Evolutionary conservation across 345 rosid species (phyloP).

Genomic region (Ceriops decandra): DNA sequence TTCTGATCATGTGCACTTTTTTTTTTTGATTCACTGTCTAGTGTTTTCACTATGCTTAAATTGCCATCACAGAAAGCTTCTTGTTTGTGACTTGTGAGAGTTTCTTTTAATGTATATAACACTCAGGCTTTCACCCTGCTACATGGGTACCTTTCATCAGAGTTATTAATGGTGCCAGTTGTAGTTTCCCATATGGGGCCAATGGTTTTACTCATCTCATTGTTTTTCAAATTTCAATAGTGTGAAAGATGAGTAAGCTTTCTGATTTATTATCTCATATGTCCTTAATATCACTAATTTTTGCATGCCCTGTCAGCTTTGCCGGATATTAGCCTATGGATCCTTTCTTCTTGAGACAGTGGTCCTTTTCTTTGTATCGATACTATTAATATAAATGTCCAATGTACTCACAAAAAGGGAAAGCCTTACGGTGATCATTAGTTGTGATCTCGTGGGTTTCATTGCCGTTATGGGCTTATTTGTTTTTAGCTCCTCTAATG

Average conservation of each 20-base stretch:
- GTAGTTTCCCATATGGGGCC: background rate
- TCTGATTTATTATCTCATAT: constrained; percentile 7
- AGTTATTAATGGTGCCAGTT: constrained; percentile 26
- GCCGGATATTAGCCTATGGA: constrained; percentile 1
- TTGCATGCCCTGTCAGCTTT: background rate
- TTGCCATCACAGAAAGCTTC: constrained; percentile 12
- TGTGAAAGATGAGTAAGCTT: constrained; percentile 3
- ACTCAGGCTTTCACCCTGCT: constrained; percentile 23
- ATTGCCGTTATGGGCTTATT: background rate
- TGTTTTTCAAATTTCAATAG: background rate
- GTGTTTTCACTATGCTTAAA: background rate
- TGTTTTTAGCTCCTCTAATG: constrained; percentile 1
- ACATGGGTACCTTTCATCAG: constrained; percentile 25
- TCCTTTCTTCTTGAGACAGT: background rate
- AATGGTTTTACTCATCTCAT: constrained; percentile 3
- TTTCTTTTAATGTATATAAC: constrained; percentile 19
- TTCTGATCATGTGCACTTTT: background rate
- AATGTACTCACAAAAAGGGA: too few relatives aligned
- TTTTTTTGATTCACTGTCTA: background rate
- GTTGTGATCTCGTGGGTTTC: too few relatives aligned
- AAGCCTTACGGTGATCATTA: too few relatives aligned
- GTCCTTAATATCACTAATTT: background rate
- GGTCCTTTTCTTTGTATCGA: background rate
- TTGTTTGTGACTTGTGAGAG: constrained; percentile 15
- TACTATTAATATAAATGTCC: background rate